Base-by-base conservation (phyloP, 2,329 filamentous ascomycete genomes). In the Paecilomyces dactylethromorphus region DNA sequence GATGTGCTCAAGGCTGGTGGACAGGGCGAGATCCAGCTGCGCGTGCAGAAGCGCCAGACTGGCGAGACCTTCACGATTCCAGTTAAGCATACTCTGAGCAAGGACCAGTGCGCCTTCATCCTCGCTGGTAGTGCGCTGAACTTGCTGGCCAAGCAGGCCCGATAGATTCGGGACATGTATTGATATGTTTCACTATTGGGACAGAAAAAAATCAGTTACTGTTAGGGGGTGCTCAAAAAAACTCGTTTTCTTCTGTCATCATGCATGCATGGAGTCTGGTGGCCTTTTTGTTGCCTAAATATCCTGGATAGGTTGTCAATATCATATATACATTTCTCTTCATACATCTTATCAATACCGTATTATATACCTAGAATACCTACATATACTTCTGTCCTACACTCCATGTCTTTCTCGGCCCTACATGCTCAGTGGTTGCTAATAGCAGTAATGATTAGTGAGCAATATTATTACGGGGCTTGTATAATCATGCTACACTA, bases 81-180 rank as follows among this genome's bases (percentile, higher is more conserved):
- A 54, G 92, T 92, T n/a, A 90, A 87, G 77, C 93, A 97, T 73
- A 91, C 90, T 12, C 82, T 99, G 62, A 95, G 87, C 71, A 84
- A 88, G 78, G 94, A 97, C 73, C 94, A 99, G 81, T 90, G 90
- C 61, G 87, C 84, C 0, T 99, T 97, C 71, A 91, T 99, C 64
- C 80, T 99, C 55, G 94, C 94, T 0, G 94, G 94, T 2, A 96
- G 91, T 74, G 94, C 94, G 50, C 76, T 99, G 77, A 99, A 99
- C 76, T 72, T 97, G 74, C 77, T 99, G 68, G 89, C 92, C 53
- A 80, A 81, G 70, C 88, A 88, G 81, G 68, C 66, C 10, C 59
- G 58, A 52, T 63, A 55, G 57, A 54, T 29, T 39, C 21, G 3
- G 33, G 33, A 22, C 33, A 24, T 49, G 10, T 56, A 35, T 33